Conservation (phyloP, 495 filamentous ascomycete species). For the Acidomyces sp. region DNA sequence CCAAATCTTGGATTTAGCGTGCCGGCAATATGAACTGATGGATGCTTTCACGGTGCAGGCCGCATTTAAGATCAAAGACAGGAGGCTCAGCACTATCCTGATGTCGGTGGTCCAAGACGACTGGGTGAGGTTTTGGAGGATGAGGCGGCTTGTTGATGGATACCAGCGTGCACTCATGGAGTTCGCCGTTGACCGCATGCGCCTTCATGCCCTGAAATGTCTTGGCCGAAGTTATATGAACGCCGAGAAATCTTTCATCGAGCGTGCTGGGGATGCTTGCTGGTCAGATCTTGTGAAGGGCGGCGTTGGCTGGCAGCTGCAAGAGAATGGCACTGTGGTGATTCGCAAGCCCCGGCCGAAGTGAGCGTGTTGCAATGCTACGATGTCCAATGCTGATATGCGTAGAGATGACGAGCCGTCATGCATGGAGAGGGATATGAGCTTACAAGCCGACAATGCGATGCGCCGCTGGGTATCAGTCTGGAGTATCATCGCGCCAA, state of each 20-base stretch:
- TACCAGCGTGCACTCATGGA: constrained; percentile 66
- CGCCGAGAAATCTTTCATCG: constrained; percentile 51
- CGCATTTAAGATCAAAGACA: constrained; percentile 46
- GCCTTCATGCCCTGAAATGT: constrained; percentile 64
- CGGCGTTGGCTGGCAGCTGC: constrained; percentile 63
- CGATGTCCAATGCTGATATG: neutral
- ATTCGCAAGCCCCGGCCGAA: constrained; percentile 20
- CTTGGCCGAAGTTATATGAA: constrained; percentile 70
- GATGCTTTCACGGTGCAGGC: constrained; percentile 55
- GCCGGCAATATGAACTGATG: constrained; percentile 61
- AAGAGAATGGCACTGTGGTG: constrained; percentile 16
- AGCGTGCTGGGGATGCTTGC: constrained; percentile 41
- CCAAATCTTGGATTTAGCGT: constrained; percentile 76
- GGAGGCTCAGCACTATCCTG: constrained; percentile 53
- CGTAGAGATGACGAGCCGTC: neutral
- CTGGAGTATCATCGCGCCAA: neutral
- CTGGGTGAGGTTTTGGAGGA: constrained; percentile 64
- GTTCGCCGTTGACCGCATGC: constrained; percentile 57
- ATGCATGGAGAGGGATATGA: neutral
- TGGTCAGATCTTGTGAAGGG: constrained; percentile 60
- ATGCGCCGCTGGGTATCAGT: neutral
- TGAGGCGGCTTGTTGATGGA: constrained; percentile 59
- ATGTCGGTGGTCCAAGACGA: constrained; percentile 63
- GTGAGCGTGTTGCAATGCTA: constrained; percentile 3
- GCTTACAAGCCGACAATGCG: neutral